Conservation (phyloP, 2,329 filamentous ascomycete genomes). For the Ilyonectria mors-panacis region DNA sequence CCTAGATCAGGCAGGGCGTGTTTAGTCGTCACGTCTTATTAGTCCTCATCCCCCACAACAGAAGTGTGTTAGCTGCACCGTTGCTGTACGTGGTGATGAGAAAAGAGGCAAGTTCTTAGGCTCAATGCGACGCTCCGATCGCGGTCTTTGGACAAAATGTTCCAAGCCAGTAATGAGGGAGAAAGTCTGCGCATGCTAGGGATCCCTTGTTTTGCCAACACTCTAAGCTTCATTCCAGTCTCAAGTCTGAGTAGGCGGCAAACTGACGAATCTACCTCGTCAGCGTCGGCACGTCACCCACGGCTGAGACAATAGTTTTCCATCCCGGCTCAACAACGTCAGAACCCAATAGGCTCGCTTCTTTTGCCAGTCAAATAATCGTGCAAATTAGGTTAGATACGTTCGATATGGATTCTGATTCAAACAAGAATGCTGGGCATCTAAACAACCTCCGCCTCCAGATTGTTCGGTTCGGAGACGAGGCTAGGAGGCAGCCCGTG, state of each 20-base stretch:
- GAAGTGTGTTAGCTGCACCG: neutral
- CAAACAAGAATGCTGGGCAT: neutral
- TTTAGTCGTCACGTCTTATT: neutral
- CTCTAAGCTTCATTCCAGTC: conserved; percentile 13
- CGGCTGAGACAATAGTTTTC: conserved; percentile 18
- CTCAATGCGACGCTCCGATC: neutral
- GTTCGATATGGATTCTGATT: neutral
- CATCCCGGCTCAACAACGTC: neutral
- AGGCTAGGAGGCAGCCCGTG: conserved; percentile 11
- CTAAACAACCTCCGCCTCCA: neutral
- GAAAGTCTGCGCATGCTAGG: neutral
- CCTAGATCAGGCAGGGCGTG: conserved; percentile 17
- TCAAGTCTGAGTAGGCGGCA: conserved; percentile 11
- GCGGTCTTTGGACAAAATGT: too few species aligned
- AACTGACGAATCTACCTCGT: conserved; percentile 9
- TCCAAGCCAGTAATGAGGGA: neutral
- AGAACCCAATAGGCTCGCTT: neutral
- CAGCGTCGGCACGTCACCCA: neutral
- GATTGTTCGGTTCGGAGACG: neutral
- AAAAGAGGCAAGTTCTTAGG: neutral
- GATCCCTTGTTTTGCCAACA: conserved; percentile 4
- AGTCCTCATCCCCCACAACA: neutral
- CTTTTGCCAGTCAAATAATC: neutral
- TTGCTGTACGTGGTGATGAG: neutral
- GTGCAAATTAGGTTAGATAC: neutral